Conservation (phyloP, 1,284 basidiomycete genomes). For the Chondrostereum purpureum region DNA sequence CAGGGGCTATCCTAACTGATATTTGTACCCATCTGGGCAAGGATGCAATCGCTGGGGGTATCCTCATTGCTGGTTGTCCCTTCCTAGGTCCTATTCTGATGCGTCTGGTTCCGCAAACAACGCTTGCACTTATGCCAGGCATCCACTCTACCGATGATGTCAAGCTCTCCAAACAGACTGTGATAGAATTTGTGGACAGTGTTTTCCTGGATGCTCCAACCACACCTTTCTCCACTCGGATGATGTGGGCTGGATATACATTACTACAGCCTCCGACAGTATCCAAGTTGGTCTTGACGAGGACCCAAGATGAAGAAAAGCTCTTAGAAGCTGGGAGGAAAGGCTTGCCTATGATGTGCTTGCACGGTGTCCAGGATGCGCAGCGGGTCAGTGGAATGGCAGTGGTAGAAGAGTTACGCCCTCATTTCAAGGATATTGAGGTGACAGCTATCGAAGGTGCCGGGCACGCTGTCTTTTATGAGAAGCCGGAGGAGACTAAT, state of each 20-base stretch:
- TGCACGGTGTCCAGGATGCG: slow-evolving; percentile 10
- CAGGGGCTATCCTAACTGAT: slow-evolving; percentile 10
- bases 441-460: slow-evolving; percentile 14
- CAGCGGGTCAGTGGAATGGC: slow-evolving; percentile 8
- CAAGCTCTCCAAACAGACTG: background rate
- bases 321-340: slow-evolving; percentile 10
- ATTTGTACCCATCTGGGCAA: slow-evolving; percentile 10
- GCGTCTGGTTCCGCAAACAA: background rate
- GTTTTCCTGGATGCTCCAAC: slow-evolving; percentile 6
- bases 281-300: background rate
- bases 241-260: slow-evolving; percentile 9
- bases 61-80: slow-evolving; percentile 6
- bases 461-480: slow-evolving; percentile 19
- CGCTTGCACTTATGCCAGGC: background rate
- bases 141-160: slow-evolving; percentile 4
- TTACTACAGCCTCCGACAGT: slow-evolving; percentile 6
- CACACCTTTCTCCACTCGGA: slow-evolving; percentile 6
- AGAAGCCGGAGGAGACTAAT: slow-evolving; percentile 15
- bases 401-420: slow-evolving; percentile 11
- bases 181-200: slow-evolving; percentile 5
- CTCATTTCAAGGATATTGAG: slow-evolving; percentile 15
- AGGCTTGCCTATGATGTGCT: slow-evolving; percentile 8
- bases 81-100: background rate
- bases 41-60: slow-evolving; percentile 10
- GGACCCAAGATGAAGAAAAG: slow-evolving; percentile 6